Conservation (phyloP, 805 yeast species). For the Kodamaea nitidulidarum region DNA sequence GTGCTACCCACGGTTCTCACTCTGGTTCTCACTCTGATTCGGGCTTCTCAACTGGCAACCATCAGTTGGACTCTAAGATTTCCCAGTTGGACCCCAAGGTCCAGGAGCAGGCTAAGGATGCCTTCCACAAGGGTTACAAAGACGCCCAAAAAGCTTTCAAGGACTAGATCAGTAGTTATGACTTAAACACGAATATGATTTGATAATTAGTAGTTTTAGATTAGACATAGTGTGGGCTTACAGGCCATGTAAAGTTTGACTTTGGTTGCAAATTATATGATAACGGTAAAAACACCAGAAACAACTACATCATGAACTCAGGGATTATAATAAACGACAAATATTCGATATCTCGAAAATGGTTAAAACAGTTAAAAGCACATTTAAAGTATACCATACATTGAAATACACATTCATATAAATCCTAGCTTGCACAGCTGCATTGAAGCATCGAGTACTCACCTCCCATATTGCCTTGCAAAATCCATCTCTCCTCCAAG, state of each 20-base stretch:
- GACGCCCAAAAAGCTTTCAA: conserved; percentile 31
- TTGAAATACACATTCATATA: no score
- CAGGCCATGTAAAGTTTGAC: no score
- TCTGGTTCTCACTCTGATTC: neutral
- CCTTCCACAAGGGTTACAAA: conserved; percentile 36
- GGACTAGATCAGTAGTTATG: conserved; percentile 6
- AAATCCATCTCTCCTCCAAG: conserved; percentile 50
- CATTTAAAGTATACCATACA: no score
- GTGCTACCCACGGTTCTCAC: conserved; percentile 7
- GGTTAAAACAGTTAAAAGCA: no score
- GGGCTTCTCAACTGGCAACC: conserved; percentile 33
- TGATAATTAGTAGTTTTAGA: no score
- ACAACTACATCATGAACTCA: no score
- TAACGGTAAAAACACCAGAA: no score
- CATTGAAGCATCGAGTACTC: conserved; percentile 64
- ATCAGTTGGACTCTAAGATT: conserved; percentile 32
- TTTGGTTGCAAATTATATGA: no score
- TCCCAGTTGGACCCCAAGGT: conserved; percentile 29
- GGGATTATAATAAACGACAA: no score
- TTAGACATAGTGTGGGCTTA: no score
- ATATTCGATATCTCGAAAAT: no score
- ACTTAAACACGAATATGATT: neutral
- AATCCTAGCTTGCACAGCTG: conserved; percentile 61
- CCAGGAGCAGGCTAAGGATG: conserved; percentile 38
- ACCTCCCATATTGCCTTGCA: conserved; percentile 47